Evolutionary conservation across 768 basidiomycete species (phyloP), one percentile per base, ranked within the genome.

Genomic region (Saitozyma sp.): DNA sequence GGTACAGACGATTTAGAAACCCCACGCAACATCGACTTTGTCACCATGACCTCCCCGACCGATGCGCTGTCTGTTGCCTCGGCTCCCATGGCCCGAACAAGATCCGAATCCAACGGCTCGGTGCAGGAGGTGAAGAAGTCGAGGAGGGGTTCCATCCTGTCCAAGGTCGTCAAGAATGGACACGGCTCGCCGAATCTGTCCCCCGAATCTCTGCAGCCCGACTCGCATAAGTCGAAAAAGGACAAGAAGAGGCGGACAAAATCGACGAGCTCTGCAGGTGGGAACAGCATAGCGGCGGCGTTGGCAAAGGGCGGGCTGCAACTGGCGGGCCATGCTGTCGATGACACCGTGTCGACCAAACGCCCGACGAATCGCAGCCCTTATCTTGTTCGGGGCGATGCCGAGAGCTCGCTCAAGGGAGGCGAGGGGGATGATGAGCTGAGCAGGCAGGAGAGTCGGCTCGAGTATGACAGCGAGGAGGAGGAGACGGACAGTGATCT

Each of bases 401-500:
- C 57, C 20, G 65, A 52, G 13, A 56, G 41, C 29, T 62, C 56
- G 55, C 54, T 52, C 11, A 41, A 61, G 42, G 66, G 54, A 19
- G 40, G 19, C 37, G 62, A 65, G 13, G 52, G 29, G 29, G 29
- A 29, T 29, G 29, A 50, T 50, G 58, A 65, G 17, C 38, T 48
- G 56, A 58, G 46, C 61, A 61, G 17, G 58, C 29, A 62, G 7
- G n/a, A 65, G 16, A 71, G 71, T 29, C 72, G 65, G 19, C 65
- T 74, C 40, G 71, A 73, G 17, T 74, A 80, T 45, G 69, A 67
- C 40, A 70, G 77, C 20, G 69, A 76, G 41, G 72, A 74, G 11
- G 71, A 71, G 48, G 70, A 76, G 54, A 58, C 64, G 39, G 68
- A 74, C 57, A 71, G 89, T 37, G 86, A 84, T 58, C 84, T 86